A percentile compares a stretch with the other conserved stretches of the same genome.
phyloP scores from a whole-genome alignment of 306 rosid species.

The Dryas octopetala region DNA sequence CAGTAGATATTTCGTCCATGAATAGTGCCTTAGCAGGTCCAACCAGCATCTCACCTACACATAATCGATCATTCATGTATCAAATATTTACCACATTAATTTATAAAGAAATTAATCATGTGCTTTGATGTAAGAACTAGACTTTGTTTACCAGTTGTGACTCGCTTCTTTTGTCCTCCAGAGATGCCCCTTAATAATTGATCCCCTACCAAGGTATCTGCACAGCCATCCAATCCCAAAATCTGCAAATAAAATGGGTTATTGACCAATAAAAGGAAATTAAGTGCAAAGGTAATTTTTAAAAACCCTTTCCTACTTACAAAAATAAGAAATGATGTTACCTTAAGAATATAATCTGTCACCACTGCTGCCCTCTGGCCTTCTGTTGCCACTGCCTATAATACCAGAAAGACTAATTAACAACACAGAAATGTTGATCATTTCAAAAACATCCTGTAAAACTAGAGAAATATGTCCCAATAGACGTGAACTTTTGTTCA shows the following conservation, averaged over 20 bases:
- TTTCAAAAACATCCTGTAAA: background rate
- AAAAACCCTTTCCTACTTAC: background rate
- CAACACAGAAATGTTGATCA: background rate
- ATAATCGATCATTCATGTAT: background rate
- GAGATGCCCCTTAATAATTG: slow-evolving; percentile 48
- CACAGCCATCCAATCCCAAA: slow-evolving; percentile 51
- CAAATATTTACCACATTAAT: background rate
- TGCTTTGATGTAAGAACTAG: background rate
- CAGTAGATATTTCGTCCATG: slow-evolving; percentile 68
- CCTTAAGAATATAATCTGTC: slow-evolving; percentile 25
- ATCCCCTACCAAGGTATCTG: slow-evolving; percentile 55
- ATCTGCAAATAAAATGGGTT: slow-evolving; percentile 26
- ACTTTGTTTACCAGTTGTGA: slow-evolving; percentile 51
- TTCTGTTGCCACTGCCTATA: slow-evolving; percentile 13
- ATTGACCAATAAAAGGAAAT: background rate
- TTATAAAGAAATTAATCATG: background rate
- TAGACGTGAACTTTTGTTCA: too few relatives aligned
- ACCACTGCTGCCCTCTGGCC: slow-evolving; percentile 7
- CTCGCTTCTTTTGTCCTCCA: slow-evolving; percentile 59
- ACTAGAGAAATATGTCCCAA: too few relatives aligned
- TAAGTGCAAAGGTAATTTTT: background rate
- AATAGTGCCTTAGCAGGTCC: slow-evolving; percentile 57
- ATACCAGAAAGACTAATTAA: background rate
- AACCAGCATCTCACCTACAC: slow-evolving; percentile 53
- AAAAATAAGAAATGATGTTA: background rate